These are phyloP conservation scores for Prasinococcaceae sp. DNA, from an alignment of 139 green algal species.

Conservation along the genomic window DNA sequence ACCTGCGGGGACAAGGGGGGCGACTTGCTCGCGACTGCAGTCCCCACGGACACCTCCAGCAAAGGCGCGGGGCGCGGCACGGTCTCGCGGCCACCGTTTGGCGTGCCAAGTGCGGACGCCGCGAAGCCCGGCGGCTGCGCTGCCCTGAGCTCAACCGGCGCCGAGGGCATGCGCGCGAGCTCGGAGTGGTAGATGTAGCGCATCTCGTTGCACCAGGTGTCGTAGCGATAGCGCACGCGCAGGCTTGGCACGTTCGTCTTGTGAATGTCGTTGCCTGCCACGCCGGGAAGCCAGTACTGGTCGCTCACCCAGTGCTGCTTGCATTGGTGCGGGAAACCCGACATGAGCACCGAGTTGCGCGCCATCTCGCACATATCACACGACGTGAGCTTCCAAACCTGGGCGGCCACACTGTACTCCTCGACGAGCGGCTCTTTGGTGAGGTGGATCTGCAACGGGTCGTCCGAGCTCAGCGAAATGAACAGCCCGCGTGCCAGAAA, in stretches of 20 bases:
- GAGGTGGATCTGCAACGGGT: constrained; percentile 66
- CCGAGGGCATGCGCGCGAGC: no score
- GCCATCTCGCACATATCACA: constrained; percentile 95
- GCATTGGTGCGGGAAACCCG: constrained; percentile 74
- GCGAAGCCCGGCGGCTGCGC: no score
- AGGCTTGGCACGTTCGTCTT: constrained; percentile 96
- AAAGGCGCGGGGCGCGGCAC: no score
- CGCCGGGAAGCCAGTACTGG: constrained; percentile 37
- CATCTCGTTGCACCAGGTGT: no score
- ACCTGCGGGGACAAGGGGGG: no score
- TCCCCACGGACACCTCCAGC: no score
- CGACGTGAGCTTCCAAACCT: constrained; percentile 73
- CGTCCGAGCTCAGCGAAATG: constrained; percentile 59
- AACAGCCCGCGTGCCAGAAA: constrained; percentile 91
- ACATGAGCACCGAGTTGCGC: constrained; percentile 86
- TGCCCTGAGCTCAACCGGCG: no score
- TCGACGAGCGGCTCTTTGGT: constrained; percentile 96
- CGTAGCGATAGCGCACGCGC: constrained; percentile 73
- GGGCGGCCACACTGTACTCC: constrained; percentile 91
- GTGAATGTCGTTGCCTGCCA: constrained; percentile 92
- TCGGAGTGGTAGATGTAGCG: no score
- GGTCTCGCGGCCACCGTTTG: no score
- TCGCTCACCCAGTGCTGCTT: constrained; percentile 30
- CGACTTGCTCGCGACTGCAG: no score
- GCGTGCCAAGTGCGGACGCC: no score